These are phyloP conservation scores for Agrocybe praecox DNA, from an alignment of 768 basidiomycete species.

Conservation along the genomic window DNA sequence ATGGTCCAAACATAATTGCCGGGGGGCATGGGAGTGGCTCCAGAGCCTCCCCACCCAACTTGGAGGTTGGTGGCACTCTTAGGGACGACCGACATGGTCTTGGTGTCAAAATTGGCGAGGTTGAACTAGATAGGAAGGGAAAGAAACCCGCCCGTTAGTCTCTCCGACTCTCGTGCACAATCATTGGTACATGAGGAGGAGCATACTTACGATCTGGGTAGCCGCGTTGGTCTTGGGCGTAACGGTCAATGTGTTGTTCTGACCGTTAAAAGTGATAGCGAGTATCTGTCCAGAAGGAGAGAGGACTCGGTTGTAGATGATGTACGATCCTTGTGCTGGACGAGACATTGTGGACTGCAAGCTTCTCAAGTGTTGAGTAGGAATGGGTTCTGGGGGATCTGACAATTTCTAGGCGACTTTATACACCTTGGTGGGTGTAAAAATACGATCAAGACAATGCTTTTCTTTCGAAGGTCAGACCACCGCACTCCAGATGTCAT, in stretches of 20 bases:
- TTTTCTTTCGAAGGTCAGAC: too few relatives aligned
- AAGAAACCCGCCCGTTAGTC: too few relatives aligned
- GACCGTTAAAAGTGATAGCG: neutral
- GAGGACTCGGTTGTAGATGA: constrained; percentile 2
- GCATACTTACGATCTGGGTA: neutral
- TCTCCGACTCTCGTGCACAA: too few relatives aligned
- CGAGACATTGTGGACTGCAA: neutral
- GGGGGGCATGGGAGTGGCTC: neutral
- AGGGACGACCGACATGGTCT: neutral
- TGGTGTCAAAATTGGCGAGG: neutral
- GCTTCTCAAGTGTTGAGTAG: too few relatives aligned
- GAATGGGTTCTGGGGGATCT: too few relatives aligned
- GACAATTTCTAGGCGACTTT: too few relatives aligned
- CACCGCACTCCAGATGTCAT: too few relatives aligned
- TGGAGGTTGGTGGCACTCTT: neutral
- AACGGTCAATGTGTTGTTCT: neutral
- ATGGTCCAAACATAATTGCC: neutral
- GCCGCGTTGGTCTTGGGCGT: neutral
- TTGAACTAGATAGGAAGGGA: neutral
- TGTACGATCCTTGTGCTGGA: neutral
- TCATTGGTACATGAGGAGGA: too few relatives aligned
- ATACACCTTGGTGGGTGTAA: too few relatives aligned
- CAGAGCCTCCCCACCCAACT: neutral
- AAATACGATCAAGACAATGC: too few relatives aligned
- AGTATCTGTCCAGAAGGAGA: neutral